Conservation (phyloP, 2,329 filamentous ascomycete species). For the Monosporascus sp. region DNA sequence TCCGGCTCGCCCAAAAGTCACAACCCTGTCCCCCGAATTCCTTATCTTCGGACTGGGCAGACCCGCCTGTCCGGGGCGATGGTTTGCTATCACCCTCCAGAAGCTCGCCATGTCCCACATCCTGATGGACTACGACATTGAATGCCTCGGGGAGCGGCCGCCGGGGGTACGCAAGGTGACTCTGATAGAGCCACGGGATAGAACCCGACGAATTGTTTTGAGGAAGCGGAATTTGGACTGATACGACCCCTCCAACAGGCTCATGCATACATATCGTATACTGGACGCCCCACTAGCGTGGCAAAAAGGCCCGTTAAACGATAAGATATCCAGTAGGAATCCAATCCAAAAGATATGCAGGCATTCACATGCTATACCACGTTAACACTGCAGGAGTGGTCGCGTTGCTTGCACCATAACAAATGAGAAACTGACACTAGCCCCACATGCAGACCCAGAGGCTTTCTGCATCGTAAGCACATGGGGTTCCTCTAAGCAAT, state of each 20-base stretch:
- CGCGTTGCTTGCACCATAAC: no score
- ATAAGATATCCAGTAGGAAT: no score
- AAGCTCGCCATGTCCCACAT: not conserved
- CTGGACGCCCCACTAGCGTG: no score
- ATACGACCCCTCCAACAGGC: not conserved
- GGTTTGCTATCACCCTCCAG: not conserved
- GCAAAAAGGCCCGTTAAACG: no score
- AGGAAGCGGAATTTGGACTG: not conserved
- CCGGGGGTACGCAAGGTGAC: not conserved
- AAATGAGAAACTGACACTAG: no score
- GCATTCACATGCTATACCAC: no score
- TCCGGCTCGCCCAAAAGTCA: conserved; percentile 2
- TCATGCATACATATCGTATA: no score
- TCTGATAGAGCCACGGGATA: not conserved
- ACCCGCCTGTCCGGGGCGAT: not conserved
- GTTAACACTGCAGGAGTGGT: no score
- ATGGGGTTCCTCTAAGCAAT: no score
- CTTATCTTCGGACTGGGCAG: conserved; percentile 5
- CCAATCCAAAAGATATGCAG: no score
- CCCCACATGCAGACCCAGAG: no score
- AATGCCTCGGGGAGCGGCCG: not conserved
- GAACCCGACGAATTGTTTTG: not conserved
- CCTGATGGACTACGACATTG: conserved; percentile 1
- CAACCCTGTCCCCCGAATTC: conserved; percentile 11
- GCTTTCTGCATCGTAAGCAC: no score